Evolutionary conservation across 768 basidiomycete genomes (phyloP).

Genomic region (Strobilomyces confusus): DNA sequence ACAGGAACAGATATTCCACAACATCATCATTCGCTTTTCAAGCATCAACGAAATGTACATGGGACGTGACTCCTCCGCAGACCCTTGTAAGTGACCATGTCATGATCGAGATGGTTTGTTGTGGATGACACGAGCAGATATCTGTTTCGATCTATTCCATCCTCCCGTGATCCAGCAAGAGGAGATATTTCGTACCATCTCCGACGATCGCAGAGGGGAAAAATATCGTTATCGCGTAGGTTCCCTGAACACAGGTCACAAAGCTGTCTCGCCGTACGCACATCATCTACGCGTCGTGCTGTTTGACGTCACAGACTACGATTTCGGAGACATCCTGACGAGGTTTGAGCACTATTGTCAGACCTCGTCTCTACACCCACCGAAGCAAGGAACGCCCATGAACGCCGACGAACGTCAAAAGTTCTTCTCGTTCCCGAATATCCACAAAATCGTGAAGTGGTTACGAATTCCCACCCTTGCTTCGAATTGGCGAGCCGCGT

Average conservation of each 20-base stretch:
- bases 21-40: conserved; percentile 51
- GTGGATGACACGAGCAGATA: conserved; percentile 36
- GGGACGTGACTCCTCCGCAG: conserved; percentile 52
- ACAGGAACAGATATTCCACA: conserved; percentile 47
- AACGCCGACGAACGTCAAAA: conserved; percentile 42
- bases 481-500: conserved; percentile 57
- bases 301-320: conserved; percentile 40
- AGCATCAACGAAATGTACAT: conserved; percentile 58
- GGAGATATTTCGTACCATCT: conserved; percentile 51
- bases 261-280: conserved; percentile 61
- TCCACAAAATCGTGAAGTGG: conserved; percentile 44
- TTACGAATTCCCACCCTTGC: conserved; percentile 39
- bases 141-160: conserved; percentile 62
- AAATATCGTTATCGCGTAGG: conserved; percentile 55
- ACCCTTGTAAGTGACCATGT: conserved; percentile 49
- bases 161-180: conserved; percentile 64
- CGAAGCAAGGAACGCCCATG: conserved; percentile 36
- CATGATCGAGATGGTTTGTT: conserved; percentile 7
- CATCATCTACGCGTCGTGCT: conserved; percentile 66
- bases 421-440: conserved; percentile 48
- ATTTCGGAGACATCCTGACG: conserved; percentile 32
- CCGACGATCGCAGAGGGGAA: conserved; percentile 24
- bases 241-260: conserved; percentile 54
- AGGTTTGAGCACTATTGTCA: conserved; percentile 54
- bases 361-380: conserved; percentile 42